A percentile compares a stretch with the other conserved stretches of the same genome.
Evolutionary conservation across 805 yeast species (phyloP).

Genomic region (Wickerhamiella kurtzmanii): DNA sequence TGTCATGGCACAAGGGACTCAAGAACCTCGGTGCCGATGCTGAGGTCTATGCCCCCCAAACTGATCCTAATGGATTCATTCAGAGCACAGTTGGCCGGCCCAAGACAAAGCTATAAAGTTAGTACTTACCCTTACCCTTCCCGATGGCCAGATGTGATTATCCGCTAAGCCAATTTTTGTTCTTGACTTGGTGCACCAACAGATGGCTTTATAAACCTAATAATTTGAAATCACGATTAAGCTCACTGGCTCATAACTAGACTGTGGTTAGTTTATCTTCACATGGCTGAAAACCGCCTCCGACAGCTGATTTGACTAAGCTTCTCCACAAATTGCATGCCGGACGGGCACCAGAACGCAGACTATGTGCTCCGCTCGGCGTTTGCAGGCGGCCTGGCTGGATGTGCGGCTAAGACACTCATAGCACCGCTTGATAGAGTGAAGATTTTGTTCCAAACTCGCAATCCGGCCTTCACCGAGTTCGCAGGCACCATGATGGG

Average conservation of each 20-base stretch:
- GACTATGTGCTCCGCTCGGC: conserved; percentile 79
- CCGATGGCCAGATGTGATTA: not conserved
- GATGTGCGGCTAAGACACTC: conserved; percentile 87
- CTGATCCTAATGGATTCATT: conserved; percentile 89
- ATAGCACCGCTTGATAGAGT: conserved; percentile 94
- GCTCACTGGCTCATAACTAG: not conserved
- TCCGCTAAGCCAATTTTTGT: not conserved
- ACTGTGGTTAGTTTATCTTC: too few species aligned
- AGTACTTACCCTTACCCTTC: not conserved
- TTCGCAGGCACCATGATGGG: conserved; percentile 75
- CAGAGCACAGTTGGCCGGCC: conserved; percentile 71
- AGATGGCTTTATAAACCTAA: too few species aligned
- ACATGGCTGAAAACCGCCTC: too few species aligned
- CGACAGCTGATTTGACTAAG: not conserved
- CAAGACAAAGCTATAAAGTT: conserved; percentile 39
- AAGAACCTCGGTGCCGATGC: conserved; percentile 46
- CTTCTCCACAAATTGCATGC: not conserved
- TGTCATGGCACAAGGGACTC: conserved; percentile 70
- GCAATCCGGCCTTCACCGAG: conserved; percentile 74
- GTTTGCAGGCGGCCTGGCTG: conserved; percentile 89
- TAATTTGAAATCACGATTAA: not conserved
- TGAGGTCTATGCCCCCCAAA: conserved; percentile 71
- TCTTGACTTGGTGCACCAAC: too few species aligned
- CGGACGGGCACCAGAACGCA: conserved; percentile 37
- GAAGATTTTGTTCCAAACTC: conserved; percentile 87